phyloP scores from a whole-genome alignment of 1,284 basidiomycete species.

The Ganoderma lucidum region DNA sequence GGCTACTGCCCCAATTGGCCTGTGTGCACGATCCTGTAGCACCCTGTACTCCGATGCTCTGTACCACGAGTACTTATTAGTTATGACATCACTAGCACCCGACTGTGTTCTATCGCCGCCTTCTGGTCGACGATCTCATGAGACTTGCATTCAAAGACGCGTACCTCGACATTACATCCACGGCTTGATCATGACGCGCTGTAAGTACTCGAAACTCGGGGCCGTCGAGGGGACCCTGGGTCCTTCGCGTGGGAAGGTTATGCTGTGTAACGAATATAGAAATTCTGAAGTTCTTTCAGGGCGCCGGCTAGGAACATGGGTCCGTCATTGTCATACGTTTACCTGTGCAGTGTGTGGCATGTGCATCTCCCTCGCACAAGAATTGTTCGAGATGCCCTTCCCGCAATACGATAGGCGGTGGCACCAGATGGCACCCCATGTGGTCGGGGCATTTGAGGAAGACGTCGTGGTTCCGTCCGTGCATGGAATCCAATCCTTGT shows the following conservation, averaged over 20 bases:
- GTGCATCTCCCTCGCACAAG: not conserved
- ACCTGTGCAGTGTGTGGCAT: not conserved
- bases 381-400: not conserved
- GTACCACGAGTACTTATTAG: slow-evolving; percentile 15
- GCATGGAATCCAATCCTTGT: not conserved
- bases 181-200: not conserved
- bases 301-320: not conserved
- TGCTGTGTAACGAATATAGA: slow-evolving; percentile 12
- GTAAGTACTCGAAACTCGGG: not conserved
- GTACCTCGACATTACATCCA: not conserved
- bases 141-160: slow-evolving; percentile 4
- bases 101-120: slow-evolving; percentile 2
- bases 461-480: not conserved
- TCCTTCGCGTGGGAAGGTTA: not conserved
- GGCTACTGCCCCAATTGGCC: slow-evolving; percentile 22
- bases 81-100: slow-evolving; percentile 21
- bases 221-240: not conserved
- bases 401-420: too few species aligned
- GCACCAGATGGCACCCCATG: not conserved
- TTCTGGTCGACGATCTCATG: not conserved
- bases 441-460: not conserved
- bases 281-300: slow-evolving; percentile 12
- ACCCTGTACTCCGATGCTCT: slow-evolving; percentile 28
- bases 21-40: slow-evolving; percentile 30
- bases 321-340: not conserved